A percentile compares a stretch with the other conserved stretches of the same genome.
phyloP scores from a whole-genome alignment of 1,284 basidiomycete species.

The Trametes sp. region DNA sequence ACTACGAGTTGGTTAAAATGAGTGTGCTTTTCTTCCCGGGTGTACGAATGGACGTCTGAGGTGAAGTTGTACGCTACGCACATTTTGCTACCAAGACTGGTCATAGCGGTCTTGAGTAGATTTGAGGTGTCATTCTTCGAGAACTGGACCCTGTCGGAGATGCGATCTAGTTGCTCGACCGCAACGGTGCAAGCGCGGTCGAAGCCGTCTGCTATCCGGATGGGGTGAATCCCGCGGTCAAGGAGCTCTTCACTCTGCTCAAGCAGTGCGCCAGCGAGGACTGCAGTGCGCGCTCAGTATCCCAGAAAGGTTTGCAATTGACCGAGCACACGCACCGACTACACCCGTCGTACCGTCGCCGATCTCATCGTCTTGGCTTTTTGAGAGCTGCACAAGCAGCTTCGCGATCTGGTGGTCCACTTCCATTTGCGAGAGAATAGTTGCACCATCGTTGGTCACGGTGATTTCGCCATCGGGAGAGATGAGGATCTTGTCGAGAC shows the following conservation, averaged over 20 bases:
- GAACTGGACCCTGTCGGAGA: conserved; percentile 93
- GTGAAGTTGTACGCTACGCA: conserved; percentile 47
- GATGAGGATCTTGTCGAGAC: conserved; percentile 99
- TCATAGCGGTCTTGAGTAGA: conserved; percentile 94
- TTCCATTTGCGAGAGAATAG: conserved; percentile 95
- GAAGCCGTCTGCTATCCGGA: conserved; percentile 98
- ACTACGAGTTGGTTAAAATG: conserved; percentile 50
- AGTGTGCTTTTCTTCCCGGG: neutral
- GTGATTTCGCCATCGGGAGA: conserved; percentile 99
- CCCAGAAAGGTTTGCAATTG: neutral
- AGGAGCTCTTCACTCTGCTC: conserved; percentile 92
- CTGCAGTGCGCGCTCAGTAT: conserved; percentile 51
- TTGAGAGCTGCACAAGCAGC: conserved; percentile 94
- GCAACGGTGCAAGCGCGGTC: conserved; percentile 94
- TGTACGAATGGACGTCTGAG: no score
- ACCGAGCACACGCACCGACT: conserved; percentile 73
- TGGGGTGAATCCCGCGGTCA: conserved; percentile 97
- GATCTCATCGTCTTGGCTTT: conserved; percentile 99
- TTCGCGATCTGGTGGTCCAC: conserved; percentile 99
- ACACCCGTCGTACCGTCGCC: conserved; percentile 99
- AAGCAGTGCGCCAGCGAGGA: conserved; percentile 95
- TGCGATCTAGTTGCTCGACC: conserved; percentile 88
- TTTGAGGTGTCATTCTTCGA: conserved; percentile 85
- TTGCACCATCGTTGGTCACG: conserved; percentile 98
- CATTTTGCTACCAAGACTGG: conserved; percentile 98